A percentile compares a stretch with the other conserved stretches of the same genome.
phyloP scores from a whole-genome alignment of 1,284 basidiomycete species.

The Puccinia sorghi region DNA sequence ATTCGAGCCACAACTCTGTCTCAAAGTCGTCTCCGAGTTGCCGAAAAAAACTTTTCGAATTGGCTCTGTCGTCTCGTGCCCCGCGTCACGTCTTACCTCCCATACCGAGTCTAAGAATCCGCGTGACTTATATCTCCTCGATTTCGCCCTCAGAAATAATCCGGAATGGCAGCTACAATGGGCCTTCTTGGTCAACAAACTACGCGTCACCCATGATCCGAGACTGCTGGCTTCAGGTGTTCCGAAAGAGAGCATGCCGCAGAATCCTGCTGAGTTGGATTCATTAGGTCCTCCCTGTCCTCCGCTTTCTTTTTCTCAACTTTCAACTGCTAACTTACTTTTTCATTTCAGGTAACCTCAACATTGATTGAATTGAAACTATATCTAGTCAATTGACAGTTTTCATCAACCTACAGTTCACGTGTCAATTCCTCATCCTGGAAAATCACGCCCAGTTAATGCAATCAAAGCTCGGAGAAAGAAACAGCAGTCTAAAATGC shows the following conservation, averaged over 20 bases:
- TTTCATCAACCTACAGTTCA: slow-evolving; percentile 3
- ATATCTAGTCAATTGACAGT: neutral
- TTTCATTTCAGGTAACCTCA: neutral
- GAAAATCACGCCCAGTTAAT: neutral
- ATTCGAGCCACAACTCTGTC: slow-evolving; percentile 17
- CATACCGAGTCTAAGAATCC: neutral
- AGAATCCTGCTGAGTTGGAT: neutral
- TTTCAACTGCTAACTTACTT: neutral
- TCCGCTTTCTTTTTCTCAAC: neutral
- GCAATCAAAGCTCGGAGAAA: neutral
- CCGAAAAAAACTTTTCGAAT: slow-evolving; percentile 32
- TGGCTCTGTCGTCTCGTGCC: neutral
- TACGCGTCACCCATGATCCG: slow-evolving; percentile 1
- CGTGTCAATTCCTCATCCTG: slow-evolving; percentile 1
- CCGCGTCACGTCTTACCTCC: neutral
- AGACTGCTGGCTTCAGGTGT: neutral
- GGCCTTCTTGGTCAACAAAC: slow-evolving; percentile 17
- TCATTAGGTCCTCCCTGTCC: neutral
- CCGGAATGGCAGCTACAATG: neutral
- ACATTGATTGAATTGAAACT: neutral
- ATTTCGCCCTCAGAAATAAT: neutral
- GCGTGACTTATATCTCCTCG: neutral
- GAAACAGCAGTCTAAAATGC: neutral
- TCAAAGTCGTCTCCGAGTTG: slow-evolving; percentile 28
- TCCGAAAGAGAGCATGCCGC: neutral